Evolutionary conservation across 768 basidiomycete species (phyloP).

Genomic region (Pleurotus sapidus): DNA sequence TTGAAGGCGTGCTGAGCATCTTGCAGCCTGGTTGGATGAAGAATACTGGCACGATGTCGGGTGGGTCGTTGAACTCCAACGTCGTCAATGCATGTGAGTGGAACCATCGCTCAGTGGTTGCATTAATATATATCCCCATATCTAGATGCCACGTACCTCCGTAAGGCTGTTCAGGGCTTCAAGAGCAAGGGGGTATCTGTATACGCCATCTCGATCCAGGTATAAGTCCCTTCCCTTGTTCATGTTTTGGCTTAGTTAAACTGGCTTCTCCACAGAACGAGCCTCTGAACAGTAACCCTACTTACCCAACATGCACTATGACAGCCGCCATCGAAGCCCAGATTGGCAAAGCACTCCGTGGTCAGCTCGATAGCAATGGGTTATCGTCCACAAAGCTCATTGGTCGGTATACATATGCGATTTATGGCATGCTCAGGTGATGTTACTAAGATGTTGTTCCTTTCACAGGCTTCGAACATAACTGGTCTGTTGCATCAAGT

Average conservation of each 20-base stretch:
- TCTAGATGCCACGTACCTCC: constrained; percentile 67
- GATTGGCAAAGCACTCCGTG: constrained; percentile 53
- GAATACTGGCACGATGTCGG: constrained; percentile 59
- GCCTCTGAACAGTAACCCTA: constrained; percentile 55
- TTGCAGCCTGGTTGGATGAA: constrained; percentile 82
- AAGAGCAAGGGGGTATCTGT: constrained; percentile 53
- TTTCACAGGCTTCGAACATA: constrained; percentile 49
- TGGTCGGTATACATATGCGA: constrained; percentile 34
- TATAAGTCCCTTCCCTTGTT: background rate
- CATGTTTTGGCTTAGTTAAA: background rate
- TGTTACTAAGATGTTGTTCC: background rate
- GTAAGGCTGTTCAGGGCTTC: constrained; percentile 73
- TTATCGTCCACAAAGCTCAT: constrained; percentile 59
- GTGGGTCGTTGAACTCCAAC: constrained; percentile 53
- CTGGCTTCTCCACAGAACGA: constrained; percentile 31
- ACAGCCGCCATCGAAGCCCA: constrained; percentile 53
- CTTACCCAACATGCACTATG: constrained; percentile 66
- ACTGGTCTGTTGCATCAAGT: constrained; percentile 64
- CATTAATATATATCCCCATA: background rate
- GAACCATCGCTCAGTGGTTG: background rate
- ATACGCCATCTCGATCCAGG: constrained; percentile 63
- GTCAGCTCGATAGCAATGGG: constrained; percentile 60
- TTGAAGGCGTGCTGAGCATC: background rate
- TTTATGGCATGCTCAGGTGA: background rate
- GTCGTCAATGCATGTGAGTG: constrained; percentile 48